These are phyloP conservation scores for Pythium rishiriense DNA, from an alignment of 352 stramenopile genomes.

Conservation along the genomic window DNA sequence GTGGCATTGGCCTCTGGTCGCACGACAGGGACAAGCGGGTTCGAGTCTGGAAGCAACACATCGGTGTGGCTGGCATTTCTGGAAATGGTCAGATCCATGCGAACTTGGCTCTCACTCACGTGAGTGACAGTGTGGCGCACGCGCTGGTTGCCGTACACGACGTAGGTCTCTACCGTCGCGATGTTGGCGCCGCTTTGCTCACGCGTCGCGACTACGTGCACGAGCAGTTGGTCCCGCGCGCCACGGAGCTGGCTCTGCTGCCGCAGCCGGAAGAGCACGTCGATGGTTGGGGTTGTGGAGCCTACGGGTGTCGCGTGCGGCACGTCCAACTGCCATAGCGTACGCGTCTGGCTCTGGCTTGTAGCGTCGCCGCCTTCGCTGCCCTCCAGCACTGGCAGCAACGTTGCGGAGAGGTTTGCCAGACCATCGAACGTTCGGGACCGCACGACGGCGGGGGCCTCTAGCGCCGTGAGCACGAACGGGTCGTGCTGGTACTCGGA, in stretches of 20 bases:
- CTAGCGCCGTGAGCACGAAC: conserved; percentile 33
- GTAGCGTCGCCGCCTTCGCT: background rate
- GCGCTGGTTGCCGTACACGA: conserved; percentile 35
- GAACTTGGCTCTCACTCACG: conserved; percentile 19
- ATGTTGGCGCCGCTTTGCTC: background rate
- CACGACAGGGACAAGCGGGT: conserved; percentile 23
- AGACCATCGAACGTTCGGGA: conserved; percentile 27
- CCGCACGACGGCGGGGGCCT: conserved; percentile 14
- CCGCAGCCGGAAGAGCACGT: conserved; percentile 35
- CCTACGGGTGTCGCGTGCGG: background rate
- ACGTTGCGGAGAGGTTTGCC: background rate
- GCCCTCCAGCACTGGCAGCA: conserved; percentile 27
- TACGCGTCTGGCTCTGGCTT: background rate
- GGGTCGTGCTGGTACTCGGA: conserved; percentile 36
- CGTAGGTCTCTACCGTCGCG: conserved; percentile 30
- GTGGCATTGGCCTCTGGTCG: background rate
- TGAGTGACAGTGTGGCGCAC: conserved; percentile 15
- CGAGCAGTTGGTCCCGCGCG: conserved; percentile 30
- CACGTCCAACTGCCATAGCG: conserved; percentile 34
- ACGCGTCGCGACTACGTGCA: conserved; percentile 28
- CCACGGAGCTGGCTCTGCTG: conserved; percentile 35
- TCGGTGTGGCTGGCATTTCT: conserved; percentile 16
- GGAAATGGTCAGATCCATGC: conserved; percentile 28
- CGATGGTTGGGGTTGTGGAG: conserved; percentile 13
- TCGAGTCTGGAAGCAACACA: conserved; percentile 28